These are phyloP conservation scores for Choiromyces venosus DNA, from an alignment of 495 filamentous ascomycete species.

Conservation along the genomic window DNA sequence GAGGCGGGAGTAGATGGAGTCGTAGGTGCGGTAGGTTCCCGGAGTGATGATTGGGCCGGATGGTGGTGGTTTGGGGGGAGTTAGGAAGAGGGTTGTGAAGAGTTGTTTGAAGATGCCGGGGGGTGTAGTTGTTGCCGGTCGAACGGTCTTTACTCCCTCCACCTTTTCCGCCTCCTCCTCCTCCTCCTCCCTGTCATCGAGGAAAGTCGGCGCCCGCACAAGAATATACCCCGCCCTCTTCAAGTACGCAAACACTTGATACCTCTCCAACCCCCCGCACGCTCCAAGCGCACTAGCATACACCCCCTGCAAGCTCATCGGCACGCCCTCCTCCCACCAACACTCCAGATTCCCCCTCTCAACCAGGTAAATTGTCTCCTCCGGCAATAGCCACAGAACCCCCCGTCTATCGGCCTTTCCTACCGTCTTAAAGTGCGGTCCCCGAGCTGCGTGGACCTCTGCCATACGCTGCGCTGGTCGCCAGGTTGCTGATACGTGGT, in stretches of 20 bases:
- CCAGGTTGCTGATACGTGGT: conserved; percentile 36
- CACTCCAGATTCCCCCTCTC: conserved; percentile 82
- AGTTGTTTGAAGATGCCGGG: conserved; percentile 12
- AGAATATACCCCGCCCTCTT: conserved; percentile 79
- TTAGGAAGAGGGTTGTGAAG: conserved; percentile 35
- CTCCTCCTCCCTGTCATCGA: conserved; percentile 42
- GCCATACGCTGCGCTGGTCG: conserved; percentile 38
- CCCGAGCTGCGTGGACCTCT: conserved; percentile 48
- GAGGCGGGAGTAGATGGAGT: conserved; percentile 68
- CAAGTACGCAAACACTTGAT: conserved; percentile 76
- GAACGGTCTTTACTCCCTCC: conserved; percentile 1
- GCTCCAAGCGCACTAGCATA: conserved; percentile 68
- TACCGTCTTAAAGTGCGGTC: conserved; percentile 54
- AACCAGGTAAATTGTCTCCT: conserved; percentile 82
- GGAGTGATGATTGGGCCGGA: conserved; percentile 66
- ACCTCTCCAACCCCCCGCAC: conserved; percentile 70
- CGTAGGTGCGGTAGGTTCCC: conserved; percentile 74
- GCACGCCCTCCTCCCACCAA: conserved; percentile 66
- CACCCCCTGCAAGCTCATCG: conserved; percentile 82
- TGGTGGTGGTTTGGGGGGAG: conserved; percentile 15
- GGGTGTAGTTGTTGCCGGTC: conserved; percentile 2
- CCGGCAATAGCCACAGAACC: conserved; percentile 75
- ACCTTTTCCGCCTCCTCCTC: neutral
- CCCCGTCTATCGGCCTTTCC: conserved; percentile 55
- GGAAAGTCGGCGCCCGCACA: conserved; percentile 56